phyloP scores from a whole-genome alignment of 805 yeast species.

The Kodamaea leandrae region DNA sequence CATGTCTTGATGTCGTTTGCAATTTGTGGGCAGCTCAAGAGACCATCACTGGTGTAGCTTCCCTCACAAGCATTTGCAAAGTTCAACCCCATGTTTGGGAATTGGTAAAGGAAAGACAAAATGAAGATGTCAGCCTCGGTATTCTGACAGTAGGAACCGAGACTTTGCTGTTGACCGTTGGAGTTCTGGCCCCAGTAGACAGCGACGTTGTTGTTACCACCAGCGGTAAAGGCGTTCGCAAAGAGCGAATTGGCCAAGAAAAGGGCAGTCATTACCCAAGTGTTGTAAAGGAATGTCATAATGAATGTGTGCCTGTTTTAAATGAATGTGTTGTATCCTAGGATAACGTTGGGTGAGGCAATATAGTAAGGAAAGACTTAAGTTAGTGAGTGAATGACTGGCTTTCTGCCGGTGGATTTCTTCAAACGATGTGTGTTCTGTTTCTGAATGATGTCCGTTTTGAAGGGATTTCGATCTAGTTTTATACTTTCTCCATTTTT shows the following conservation, averaged over 20 bases:
- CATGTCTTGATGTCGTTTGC: constrained; percentile 71
- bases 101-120: constrained; percentile 14
- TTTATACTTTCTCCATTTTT: constrained; percentile 3
- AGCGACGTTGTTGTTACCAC: constrained; percentile 14
- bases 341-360: background rate
- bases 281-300: constrained; percentile 8
- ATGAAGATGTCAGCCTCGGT: constrained; percentile 14
- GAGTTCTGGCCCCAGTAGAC: constrained; percentile 21
- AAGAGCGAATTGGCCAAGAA: constrained; percentile 9
- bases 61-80: constrained; percentile 17
- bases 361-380: constrained; percentile 1
- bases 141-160: constrained; percentile 15
- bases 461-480: background rate
- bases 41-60: constrained; percentile 13
- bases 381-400: background rate
- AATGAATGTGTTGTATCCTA: constrained; percentile 2
- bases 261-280: constrained; percentile 8
- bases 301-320: background rate
- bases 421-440: background rate
- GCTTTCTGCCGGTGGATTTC: background rate
- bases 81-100: constrained; percentile 14
- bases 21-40: constrained; percentile 21
- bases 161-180: constrained; percentile 13
- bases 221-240: constrained; percentile 12
- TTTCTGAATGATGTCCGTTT: no score